phyloP scores from a whole-genome alignment of 352 stramenopile species.

The Globisporangium mamillatum region DNA sequence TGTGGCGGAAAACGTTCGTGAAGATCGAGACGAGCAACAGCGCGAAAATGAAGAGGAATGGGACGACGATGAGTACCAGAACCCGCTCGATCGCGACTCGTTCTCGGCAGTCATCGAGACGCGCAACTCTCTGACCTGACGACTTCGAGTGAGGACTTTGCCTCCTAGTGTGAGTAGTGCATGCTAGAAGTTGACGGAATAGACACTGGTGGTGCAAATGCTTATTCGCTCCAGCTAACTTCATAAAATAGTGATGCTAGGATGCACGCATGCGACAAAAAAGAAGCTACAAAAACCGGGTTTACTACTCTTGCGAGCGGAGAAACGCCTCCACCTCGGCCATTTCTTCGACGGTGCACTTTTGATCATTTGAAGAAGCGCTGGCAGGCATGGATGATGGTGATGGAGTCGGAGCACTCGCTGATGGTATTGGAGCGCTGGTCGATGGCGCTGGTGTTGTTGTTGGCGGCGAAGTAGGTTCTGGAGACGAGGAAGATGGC shows the following conservation, averaged over 20 bases:
- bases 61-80: constrained; percentile 19
- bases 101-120: constrained; percentile 32
- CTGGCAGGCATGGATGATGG: not conserved
- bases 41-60: constrained; percentile 12
- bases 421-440: not conserved
- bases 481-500: not conserved
- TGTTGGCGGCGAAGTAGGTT: not conserved
- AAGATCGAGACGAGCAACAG: constrained; percentile 12
- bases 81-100: constrained; percentile 28
- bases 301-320: constrained; percentile 10
- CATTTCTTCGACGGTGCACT: constrained; percentile 21
- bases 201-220: not conserved
- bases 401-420: not conserved
- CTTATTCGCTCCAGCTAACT: not conserved
- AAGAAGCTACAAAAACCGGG: not conserved
- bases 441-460: not conserved
- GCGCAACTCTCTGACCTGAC: constrained; percentile 26
- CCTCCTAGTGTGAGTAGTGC: not conserved
- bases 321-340: constrained; percentile 18
- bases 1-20: not conserved
- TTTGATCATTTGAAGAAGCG: constrained; percentile 8
- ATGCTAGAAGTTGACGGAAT: not conserved
- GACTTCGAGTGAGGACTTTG: not conserved
- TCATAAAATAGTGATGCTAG: constrained; percentile 5
- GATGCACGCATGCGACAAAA: not conserved